Evolutionary conservation across 768 basidiomycete species (phyloP).

Genomic region (Kwoniella bestiolae): DNA sequence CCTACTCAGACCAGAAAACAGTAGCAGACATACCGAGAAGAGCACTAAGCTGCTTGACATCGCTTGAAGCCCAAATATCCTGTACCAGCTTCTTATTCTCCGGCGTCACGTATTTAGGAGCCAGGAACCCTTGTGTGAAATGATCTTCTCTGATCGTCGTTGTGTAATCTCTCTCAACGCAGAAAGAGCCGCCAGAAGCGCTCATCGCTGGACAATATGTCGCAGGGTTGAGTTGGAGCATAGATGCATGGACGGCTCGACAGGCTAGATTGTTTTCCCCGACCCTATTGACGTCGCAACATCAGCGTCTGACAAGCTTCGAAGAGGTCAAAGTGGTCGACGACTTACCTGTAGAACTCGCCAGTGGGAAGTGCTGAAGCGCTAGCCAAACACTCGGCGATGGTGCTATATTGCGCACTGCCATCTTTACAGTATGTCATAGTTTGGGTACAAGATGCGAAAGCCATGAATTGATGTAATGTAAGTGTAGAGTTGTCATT

Average conservation of each 20-base stretch:
- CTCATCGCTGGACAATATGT: constrained; percentile 38
- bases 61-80: constrained; percentile 20
- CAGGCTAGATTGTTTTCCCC: constrained; percentile 40
- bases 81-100: constrained; percentile 32
- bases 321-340: background rate
- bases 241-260: constrained; percentile 29
- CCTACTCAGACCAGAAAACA: background rate
- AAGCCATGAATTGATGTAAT: constrained; percentile 34
- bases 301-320: background rate
- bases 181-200: constrained; percentile 36
- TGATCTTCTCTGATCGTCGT: constrained; percentile 29
- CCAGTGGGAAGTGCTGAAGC: constrained; percentile 3
- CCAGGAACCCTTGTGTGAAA: constrained; percentile 34
- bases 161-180: constrained; percentile 33
- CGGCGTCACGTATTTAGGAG: constrained; percentile 38
- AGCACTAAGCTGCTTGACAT: constrained; percentile 19
- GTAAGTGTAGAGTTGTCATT: constrained; percentile 22
- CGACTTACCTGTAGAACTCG: constrained; percentile 13
- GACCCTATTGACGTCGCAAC: background rate
- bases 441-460: constrained; percentile 20
- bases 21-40: constrained; percentile 30
- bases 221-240: constrained; percentile 29
- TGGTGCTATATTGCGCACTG: constrained; percentile 30
- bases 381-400: background rate
- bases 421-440: constrained; percentile 27